Evolutionary conservation across 2,329 filamentous ascomycete species (phyloP), one percentile per base, ranked within the genome.

Genomic region (Sclerotinia borealis): DNA sequence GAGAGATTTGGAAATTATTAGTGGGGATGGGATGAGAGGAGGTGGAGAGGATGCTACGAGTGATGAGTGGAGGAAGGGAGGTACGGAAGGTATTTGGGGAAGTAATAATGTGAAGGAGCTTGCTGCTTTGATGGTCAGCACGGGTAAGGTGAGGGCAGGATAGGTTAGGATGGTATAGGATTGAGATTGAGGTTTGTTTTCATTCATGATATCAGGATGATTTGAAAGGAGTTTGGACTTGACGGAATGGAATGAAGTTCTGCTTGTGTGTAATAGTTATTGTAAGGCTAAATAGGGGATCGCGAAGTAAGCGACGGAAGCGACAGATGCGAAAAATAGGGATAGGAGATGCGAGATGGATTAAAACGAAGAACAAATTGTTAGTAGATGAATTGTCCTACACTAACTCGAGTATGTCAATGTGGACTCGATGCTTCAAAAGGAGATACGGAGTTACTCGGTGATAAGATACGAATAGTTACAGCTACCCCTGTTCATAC

Each of bases 31-130:
- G 27, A 62, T 79, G 79, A 48, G 82, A 81, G 79, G 90, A 77
- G 79, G 83, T 41, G 80, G 81, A 51, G 82, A 85, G 67, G 78
- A 82, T 66, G 78, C 79, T 2, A 77, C 76, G 2, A 83, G 83
- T 4, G 85, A 87, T 68, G 89, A 92, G 75, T 93, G 89, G 87
- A 82, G 89, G 66, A 82, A 82, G 65, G 83, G 83, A 47, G 87
- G 87, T 5, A 71, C 77, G 19, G 80, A 82, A n/a, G 80, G 86
- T 47, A 82, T 86, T 36, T 90, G 87, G 87, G 83, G 83, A 45
- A 83, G 79, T 59, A 78, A 83, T 52, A 79, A 84, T 63, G 87
- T 87, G 4, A 81, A 82, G 64, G 85, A 88, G 77, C 86, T 84
- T 67, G 84, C 88, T 39, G 86, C 83, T 68, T 79, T 86, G 55